phyloP scores from a whole-genome alignment of 2,329 filamentous ascomycete species.

The Fusarium sulawesiense region DNA sequence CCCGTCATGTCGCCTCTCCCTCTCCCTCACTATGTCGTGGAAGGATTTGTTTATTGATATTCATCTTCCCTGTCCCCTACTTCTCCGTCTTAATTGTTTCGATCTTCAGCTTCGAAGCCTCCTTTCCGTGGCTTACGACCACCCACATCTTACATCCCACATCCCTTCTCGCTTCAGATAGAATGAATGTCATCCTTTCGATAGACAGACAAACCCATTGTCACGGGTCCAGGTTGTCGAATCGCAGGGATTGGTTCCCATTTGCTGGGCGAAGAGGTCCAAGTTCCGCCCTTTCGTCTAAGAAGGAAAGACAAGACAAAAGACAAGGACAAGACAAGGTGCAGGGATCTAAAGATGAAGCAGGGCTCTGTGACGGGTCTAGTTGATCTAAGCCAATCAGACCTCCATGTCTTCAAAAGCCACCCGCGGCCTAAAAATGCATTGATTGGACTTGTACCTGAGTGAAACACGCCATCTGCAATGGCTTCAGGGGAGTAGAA shows the following conservation, averaged over 20 bases:
- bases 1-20: constrained; percentile 21
- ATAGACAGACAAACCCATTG: constrained; percentile 19
- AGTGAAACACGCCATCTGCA: constrained; percentile 42
- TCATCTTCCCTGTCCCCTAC: constrained; percentile 1
- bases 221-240: constrained; percentile 31
- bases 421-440: constrained; percentile 24
- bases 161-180: constrained; percentile 11
- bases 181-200: constrained; percentile 2
- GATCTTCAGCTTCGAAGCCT: not conserved
- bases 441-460: constrained; percentile 42
- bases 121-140: not conserved
- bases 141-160: not conserved
- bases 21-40: not conserved
- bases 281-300: constrained; percentile 1
- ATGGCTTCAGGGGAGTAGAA: constrained; percentile 27
- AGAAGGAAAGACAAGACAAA: not conserved
- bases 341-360: constrained; percentile 19
- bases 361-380: constrained; percentile 33
- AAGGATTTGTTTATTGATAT: not conserved
- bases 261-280: not conserved
- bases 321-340: not conserved
- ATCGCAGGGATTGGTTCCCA: constrained; percentile 30
- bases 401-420: constrained; percentile 24
- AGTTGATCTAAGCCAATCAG: constrained; percentile 32
- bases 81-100: not conserved